Conservation (phyloP, 2,329 filamentous ascomycete species). For the Penicillium sp. region DNA sequence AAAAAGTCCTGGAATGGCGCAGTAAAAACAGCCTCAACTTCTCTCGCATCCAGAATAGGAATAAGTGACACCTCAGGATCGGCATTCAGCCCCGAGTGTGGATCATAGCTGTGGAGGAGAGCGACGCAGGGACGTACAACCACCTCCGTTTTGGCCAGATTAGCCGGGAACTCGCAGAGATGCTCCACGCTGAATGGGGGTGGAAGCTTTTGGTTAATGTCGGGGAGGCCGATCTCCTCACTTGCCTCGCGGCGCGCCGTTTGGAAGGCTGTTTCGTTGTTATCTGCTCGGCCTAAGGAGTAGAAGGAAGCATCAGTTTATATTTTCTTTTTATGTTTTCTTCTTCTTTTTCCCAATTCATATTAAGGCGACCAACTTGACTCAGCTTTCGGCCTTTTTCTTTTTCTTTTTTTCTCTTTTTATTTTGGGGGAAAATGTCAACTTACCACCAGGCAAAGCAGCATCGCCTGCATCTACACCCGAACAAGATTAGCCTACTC, state of each 20-base stretch:
- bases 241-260: constrained; percentile 86
- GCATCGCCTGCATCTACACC: constrained; percentile 72
- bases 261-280: constrained; percentile 63
- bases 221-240: constrained; percentile 88
- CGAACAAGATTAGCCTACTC: constrained; percentile 14
- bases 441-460: constrained; percentile 79
- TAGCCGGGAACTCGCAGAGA: constrained; percentile 78
- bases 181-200: constrained; percentile 81
- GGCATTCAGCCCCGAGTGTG: constrained; percentile 42
- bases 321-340: neutral
- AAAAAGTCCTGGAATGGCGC: constrained; percentile 86
- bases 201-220: constrained; percentile 68
- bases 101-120: constrained; percentile 67
- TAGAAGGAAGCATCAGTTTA: neutral
- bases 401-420: neutral
- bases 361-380: neutral
- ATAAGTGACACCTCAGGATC: constrained; percentile 70
- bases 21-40: constrained; percentile 92
- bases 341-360: neutral
- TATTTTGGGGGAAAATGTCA: constrained; percentile 25
- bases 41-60: constrained; percentile 78
- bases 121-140: constrained; percentile 75
- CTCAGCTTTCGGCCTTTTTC: neutral
- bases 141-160: constrained; percentile 70
- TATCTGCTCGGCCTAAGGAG: constrained; percentile 55